Base-by-base conservation (phyloP, 257 asterid species). In the Craterostigma plantagineum region DNA sequence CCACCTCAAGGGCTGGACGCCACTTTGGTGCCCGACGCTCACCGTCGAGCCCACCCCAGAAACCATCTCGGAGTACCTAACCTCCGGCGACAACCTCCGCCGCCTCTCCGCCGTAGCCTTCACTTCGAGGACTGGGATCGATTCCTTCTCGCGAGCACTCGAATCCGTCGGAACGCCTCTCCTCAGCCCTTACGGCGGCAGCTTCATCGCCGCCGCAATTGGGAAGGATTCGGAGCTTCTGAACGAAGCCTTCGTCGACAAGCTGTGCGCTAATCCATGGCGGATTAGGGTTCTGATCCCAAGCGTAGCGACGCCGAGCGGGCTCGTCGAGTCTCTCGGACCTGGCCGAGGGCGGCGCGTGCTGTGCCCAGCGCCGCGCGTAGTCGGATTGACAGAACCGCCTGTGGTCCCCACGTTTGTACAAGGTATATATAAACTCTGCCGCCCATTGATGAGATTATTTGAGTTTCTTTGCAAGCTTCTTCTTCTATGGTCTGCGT, bases 111-210 rank as follows among this genome's bases (percentile, higher is more conserved):
- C 81, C 50, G 38, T 78, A 16, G 92, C 85, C 12, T 82, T 82
- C 71, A 82, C 92, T 54, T 82, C 92, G 61, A 65, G 91, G 58
- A 51, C 85, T 9, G 85, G 92, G 43, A 78, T 78, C 52, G 3
- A 69, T 9, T 77, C 92, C 47, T 68, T 78, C 60, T 35, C 65
- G 13, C 47, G 72, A 42, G 82, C 91, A 38, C 11, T 82, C 14
- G 45, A 46, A 53, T 45, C 14, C 14, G 14, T 52, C 38, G 2
- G 13, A 9, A 18, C 53, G 2, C 63, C 72, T 37, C 78, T 75
- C 14, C 49, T 75, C 18, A 9, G 56, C 56, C 59, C 79, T 18
- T 9, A 38, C 11, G 84, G 73, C 11, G 73, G 67, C n/a, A 48
- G 50, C 37, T 70, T 81, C 57, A 63, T 60, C 11, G 9, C 77